phyloP scores from a whole-genome alignment of 164 flowering plant genomes.

The Chimonanthus praecox region DNA sequence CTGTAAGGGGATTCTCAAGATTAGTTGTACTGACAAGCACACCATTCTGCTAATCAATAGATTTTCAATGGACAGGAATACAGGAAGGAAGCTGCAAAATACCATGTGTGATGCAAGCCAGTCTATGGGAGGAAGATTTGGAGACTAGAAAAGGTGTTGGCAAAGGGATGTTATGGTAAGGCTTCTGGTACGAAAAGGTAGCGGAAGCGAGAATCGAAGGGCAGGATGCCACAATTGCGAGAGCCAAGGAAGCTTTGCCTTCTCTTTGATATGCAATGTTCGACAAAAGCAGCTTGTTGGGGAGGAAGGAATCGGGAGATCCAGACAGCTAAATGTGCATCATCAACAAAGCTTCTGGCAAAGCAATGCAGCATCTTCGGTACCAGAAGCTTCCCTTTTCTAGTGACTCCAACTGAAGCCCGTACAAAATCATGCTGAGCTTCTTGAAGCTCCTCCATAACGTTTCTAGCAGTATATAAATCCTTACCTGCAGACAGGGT shows the following conservation, averaged over 20 bases:
- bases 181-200: conserved; percentile 53
- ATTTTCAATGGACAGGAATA: neutral
- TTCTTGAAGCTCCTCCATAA: conserved; percentile 54
- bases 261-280: conserved; percentile 52
- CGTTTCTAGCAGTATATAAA: conserved; percentile 53
- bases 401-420: conserved; percentile 70
- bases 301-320: conserved; percentile 57
- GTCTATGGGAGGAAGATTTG: neutral
- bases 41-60: neutral
- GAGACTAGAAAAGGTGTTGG: neutral
- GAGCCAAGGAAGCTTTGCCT: conserved; percentile 51
- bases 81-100: neutral
- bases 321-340: conserved; percentile 54
- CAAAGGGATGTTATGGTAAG: conserved; percentile 1
- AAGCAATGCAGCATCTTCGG: conserved; percentile 72
- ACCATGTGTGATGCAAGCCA: neutral
- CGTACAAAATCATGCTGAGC: conserved; percentile 60
- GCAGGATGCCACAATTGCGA: conserved; percentile 54
- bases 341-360: conserved; percentile 40
- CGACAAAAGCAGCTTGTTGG: conserved; percentile 58
- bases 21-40: neutral
- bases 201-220: conserved; percentile 71
- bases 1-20: neutral
- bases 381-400: conserved; percentile 61
- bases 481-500: conserved; percentile 47